A percentile compares a stretch with the other conserved stretches of the same genome.
Evolutionary conservation across 768 basidiomycete genomes (phyloP).

Genomic region (Lactarius tabidus): DNA sequence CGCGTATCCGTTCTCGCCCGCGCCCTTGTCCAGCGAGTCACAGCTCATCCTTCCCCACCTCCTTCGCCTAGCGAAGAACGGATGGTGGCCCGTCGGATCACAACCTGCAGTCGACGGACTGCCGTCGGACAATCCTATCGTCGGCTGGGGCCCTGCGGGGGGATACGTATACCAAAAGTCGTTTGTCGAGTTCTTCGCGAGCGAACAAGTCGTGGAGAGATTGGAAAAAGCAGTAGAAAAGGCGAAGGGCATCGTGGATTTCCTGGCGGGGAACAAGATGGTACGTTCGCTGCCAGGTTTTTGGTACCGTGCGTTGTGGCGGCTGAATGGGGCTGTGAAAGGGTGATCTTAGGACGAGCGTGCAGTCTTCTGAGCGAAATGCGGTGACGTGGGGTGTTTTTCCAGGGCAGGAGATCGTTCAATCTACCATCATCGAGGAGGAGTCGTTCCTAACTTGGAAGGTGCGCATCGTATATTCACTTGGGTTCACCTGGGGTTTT

Average conservation of each 20-base stretch:
- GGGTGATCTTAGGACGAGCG: constrained; percentile 80
- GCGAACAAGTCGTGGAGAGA: constrained; percentile 48
- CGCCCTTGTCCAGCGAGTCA: constrained; percentile 80
- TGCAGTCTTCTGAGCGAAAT: constrained; percentile 74
- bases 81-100: constrained; percentile 96
- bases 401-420: constrained; percentile 91
- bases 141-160: constrained; percentile 91
- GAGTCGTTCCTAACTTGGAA: constrained; percentile 97
- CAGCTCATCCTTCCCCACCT: constrained; percentile 73
- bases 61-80: constrained; percentile 65
- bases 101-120: constrained; percentile 90
- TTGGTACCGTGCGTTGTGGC: background rate
- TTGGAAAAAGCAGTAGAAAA: constrained; percentile 57
- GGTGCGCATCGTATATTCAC: constrained; percentile 42
- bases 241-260: constrained; percentile 69
- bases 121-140: constrained; percentile 64
- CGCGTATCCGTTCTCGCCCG: constrained; percentile 85
- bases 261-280: constrained; percentile 76
- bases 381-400: constrained; percentile 99
- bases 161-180: constrained; percentile 98
- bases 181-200: constrained; percentile 95
- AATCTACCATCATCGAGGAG: constrained; percentile 94
- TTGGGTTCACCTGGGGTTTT: constrained; percentile 5
- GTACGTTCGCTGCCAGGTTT: constrained; percentile 46
- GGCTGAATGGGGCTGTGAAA: constrained; percentile 31